These are phyloP conservation scores for Exophiala mesophila DNA, from an alignment of 2,329 filamentous ascomycete species.

Conservation along the genomic window DNA sequence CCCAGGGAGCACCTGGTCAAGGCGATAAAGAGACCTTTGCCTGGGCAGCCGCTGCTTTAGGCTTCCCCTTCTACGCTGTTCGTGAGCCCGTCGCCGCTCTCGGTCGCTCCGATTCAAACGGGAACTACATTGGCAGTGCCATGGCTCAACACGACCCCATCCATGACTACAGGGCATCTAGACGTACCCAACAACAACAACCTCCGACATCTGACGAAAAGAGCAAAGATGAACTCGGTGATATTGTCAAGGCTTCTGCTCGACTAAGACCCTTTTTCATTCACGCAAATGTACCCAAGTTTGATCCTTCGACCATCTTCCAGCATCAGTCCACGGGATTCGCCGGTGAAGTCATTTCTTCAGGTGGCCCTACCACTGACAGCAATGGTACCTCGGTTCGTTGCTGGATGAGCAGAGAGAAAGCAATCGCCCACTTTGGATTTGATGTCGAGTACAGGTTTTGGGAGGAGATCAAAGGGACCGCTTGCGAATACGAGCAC, in stretches of 20 bases:
- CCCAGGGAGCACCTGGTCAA: conserved; percentile 40
- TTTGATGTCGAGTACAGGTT: conserved; percentile 34
- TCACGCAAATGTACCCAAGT: conserved; percentile 39
- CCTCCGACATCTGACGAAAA: conserved; percentile 25
- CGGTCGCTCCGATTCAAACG: conserved; percentile 26
- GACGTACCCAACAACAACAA: no score
- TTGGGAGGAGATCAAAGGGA: conserved; percentile 36
- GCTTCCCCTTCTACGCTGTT: conserved; percentile 39
- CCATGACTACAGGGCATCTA: conserved; percentile 30
- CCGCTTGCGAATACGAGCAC: conserved; percentile 34
- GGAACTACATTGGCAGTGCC: conserved; percentile 25
- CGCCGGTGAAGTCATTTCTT: neutral
- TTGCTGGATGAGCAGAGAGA: conserved; percentile 1
- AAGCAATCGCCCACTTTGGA: conserved; percentile 29
- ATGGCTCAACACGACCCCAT: conserved; percentile 34
- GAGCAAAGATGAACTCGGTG: conserved; percentile 13
- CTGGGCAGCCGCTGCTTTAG: conserved; percentile 42
- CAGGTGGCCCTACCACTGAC: neutral
- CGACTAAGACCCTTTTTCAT: conserved; percentile 35
- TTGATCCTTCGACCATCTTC: conserved; percentile 37
- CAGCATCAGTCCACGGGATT: neutral
- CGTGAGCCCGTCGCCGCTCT: conserved; percentile 31
- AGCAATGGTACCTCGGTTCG: conserved; percentile 1
- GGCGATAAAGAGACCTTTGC: conserved; percentile 50
- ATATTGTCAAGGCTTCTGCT: conserved; percentile 13